phyloP scores from a whole-genome alignment of 2,329 filamentous ascomycete genomes.

The Alternaria solani region DNA sequence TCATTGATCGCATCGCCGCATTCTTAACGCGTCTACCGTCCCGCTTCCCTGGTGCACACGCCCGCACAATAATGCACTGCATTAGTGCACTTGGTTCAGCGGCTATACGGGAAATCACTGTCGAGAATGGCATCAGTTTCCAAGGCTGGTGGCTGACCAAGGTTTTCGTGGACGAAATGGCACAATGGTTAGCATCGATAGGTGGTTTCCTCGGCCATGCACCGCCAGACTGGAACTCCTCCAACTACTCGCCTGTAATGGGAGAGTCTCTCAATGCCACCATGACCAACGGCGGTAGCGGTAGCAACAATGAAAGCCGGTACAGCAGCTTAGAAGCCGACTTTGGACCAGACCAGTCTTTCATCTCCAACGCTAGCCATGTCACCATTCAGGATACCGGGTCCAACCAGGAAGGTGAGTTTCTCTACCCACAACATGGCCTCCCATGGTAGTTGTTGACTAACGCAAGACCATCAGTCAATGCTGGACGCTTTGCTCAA shows the following conservation, averaged over 20 bases:
- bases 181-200: slow-evolving; percentile 85
- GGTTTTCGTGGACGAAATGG: slow-evolving; percentile 95
- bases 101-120: slow-evolving; percentile 81
- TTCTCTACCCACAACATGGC: slow-evolving; percentile 7
- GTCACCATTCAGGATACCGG: slow-evolving; percentile 33
- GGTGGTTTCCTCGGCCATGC: slow-evolving; percentile 79
- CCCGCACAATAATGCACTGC: slow-evolving; percentile 77
- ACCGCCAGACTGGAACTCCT: slow-evolving; percentile 40
- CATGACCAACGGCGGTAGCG: slow-evolving; percentile 46
- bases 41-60: slow-evolving; percentile 76
- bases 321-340: slow-evolving; percentile 51
- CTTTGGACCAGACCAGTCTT: slow-evolving; percentile 45
- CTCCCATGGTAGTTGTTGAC: slow-evolving; percentile 43
- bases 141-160: slow-evolving; percentile 96
- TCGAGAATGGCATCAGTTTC: slow-evolving; percentile 79
- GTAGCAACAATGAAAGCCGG: slow-evolving; percentile 50
- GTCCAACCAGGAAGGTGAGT: slow-evolving; percentile 44
- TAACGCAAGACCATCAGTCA: slow-evolving; percentile 48
- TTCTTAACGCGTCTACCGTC: slow-evolving; percentile 74
- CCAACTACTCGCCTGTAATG: slow-evolving; percentile 40
- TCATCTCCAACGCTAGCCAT: slow-evolving; percentile 41
- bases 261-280: slow-evolving; percentile 41
- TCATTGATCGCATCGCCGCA: slow-evolving; percentile 79
- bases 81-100: slow-evolving; percentile 79
- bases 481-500: slow-evolving; percentile 44